Base-by-base conservation (phyloP, 805 yeast genomes). In the Candida dajiaensis region DNA sequence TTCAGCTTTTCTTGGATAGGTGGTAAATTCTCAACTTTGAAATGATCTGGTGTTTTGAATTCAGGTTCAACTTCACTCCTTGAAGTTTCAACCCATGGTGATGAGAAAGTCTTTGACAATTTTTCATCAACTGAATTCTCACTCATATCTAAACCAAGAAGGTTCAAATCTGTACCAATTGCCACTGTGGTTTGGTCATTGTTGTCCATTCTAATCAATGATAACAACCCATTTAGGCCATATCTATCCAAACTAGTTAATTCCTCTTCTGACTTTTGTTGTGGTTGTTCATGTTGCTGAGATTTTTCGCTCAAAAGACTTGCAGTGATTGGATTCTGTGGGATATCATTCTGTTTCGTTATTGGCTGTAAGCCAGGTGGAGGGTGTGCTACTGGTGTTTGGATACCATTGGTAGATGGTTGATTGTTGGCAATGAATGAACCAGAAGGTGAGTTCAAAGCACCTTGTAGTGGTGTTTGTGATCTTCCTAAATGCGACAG, bases 51-150 rank as follows among this genome's bases (percentile, higher is more conserved):
- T 38, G 81, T 70, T 40, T 67, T 70, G 64, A 80, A 90, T 47
- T 76, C 74, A 4, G 99, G 99, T 56, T 89, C 95, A 16, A 92
- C 96, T 53, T 86, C 90, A 45, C 90, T 82, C 57, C 95, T 75
- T 9, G 94, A 80, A 1, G 97, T 86, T 61, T 94, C 98, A 36
- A 85, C 75, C 98, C 99, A 92, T 12, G 99, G 99, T 3, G 96
- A 85, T 21, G 95, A 83, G 59, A 92, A 80, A 8, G 82, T 79
- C 52, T 76, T 71, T 25, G 86, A 73, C 29, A 86, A 64, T 46
- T 75, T 72, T 19, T 62, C 66, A 40, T 58, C 50, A 26, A 59
- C 58, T n/a, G 55, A 48, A 28, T 46, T 53, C 66, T 67, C 37
- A 68, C 71, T 22, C 53, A 86, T 65, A 54, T 83, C 82, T 38